Percentiles rank a stretch among this genome's conserved stretches.
phyloP scores from a whole-genome alignment of 768 basidiomycete species.

The Vararia minispora region DNA sequence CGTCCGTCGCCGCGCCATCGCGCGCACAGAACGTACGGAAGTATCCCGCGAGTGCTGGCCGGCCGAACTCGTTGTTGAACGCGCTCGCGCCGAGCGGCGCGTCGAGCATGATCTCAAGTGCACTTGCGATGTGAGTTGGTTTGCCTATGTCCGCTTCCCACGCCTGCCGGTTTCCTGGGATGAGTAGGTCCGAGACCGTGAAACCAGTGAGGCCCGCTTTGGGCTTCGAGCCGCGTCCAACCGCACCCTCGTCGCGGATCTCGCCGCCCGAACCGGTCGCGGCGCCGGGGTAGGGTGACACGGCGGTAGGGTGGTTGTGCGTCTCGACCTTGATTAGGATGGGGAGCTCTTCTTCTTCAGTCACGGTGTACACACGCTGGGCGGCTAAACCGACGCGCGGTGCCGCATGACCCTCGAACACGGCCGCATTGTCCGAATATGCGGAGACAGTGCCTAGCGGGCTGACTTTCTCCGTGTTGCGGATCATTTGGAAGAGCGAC shows the following conservation, averaged over 20 bases:
- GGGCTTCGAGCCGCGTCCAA: constrained; percentile 89
- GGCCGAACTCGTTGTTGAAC: constrained; percentile 98
- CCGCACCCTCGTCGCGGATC: constrained; percentile 95
- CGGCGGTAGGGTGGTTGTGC: constrained; percentile 97
- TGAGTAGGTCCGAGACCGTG: constrained; percentile 87
- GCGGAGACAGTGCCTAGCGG: constrained; percentile 82
- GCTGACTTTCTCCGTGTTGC: constrained; percentile 81
- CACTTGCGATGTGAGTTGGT: constrained; percentile 84
- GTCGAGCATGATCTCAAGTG: constrained; percentile 95
- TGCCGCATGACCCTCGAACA: constrained; percentile 65
- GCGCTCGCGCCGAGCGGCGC: constrained; percentile 90
- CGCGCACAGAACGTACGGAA: constrained; percentile 90
- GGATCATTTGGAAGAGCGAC: constrained; percentile 94
- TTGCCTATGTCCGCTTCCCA: constrained; percentile 95
- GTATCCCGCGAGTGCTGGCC: constrained; percentile 87
- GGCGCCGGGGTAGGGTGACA: constrained; percentile 97
- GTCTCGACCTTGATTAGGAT: constrained; percentile 98
- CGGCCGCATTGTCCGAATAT: constrained; percentile 97
- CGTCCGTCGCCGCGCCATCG: constrained; percentile 42
- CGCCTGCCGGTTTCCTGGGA: constrained; percentile 83
- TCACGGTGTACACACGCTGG: constrained; percentile 35
- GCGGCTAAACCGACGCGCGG: constrained; percentile 56
- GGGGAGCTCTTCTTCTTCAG: constrained; percentile 60
- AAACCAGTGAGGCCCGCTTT: constrained; percentile 93
- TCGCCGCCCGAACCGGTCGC: constrained; percentile 98